These are phyloP conservation scores for Sugiyamaella qingdaonensis DNA, from an alignment of 805 yeast species.

Conservation along the genomic window DNA sequence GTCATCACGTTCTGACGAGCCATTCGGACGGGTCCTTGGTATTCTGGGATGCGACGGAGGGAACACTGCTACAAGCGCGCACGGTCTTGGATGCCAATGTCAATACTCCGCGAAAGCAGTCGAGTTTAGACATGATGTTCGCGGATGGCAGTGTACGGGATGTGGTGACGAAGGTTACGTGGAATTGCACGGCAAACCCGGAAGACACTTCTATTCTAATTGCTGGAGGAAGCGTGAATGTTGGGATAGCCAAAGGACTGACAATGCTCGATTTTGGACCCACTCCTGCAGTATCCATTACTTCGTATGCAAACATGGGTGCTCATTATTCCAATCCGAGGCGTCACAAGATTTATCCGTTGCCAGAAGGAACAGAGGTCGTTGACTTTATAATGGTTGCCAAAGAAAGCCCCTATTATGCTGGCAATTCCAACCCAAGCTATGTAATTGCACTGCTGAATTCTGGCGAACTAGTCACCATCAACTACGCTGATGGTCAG, in stretches of 20 bases:
- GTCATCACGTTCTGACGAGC: slow-evolving; percentile 72
- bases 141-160: slow-evolving; percentile 29
- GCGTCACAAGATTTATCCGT: slow-evolving; percentile 52
- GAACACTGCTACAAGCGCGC: slow-evolving; percentile 70
- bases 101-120: slow-evolving; percentile 43
- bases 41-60: slow-evolving; percentile 89
- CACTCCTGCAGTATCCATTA: slow-evolving; percentile 68
- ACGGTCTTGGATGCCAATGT: slow-evolving; percentile 61
- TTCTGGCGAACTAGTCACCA: slow-evolving; percentile 60
- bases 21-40: slow-evolving; percentile 82
- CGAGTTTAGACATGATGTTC: slow-evolving; percentile 7
- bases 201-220: slow-evolving; percentile 72
- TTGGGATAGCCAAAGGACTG: slow-evolving; percentile 41
- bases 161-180: slow-evolving; percentile 50
- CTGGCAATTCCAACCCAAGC: slow-evolving; percentile 74
- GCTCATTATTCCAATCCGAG: slow-evolving; percentile 62
- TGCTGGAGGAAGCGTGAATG: slow-evolving; percentile 58
- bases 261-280: slow-evolving; percentile 70
- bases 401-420: slow-evolving; percentile 66
- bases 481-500: slow-evolving; percentile 54
- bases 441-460: slow-evolving; percentile 55
- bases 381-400: slow-evolving; percentile 53
- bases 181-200: slow-evolving; percentile 80
- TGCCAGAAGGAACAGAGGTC: slow-evolving; percentile 41
- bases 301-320: slow-evolving; percentile 81